These are phyloP conservation scores for Auriculariales sp. DNA, from an alignment of 768 basidiomycete genomes.

Conservation along the genomic window DNA sequence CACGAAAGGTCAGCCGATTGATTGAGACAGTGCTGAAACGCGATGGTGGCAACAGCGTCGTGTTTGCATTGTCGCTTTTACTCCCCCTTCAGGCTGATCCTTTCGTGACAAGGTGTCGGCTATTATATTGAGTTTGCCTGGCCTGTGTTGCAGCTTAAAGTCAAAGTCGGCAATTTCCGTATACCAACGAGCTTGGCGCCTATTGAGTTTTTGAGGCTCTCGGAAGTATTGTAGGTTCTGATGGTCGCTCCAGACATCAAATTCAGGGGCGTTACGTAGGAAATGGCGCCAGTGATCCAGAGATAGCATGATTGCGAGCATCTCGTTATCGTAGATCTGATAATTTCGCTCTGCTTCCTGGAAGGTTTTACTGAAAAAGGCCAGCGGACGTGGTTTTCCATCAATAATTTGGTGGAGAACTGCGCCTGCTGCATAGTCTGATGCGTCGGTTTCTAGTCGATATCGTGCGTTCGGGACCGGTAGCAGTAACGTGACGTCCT, in stretches of 20 bases:
- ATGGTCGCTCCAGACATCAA: constrained; percentile 7
- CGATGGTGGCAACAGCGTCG: neutral
- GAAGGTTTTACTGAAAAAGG: neutral
- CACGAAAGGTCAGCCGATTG: no score
- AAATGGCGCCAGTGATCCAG: neutral
- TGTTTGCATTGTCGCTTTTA: constrained; percentile 1
- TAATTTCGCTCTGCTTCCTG: constrained; percentile 2
- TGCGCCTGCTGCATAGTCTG: constrained; percentile 10
- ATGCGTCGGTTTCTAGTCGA: constrained; percentile 3
- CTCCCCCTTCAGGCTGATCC: neutral
- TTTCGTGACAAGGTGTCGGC: constrained; percentile 2
- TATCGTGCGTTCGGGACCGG: neutral
- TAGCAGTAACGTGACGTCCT: neutral
- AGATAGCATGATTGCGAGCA: neutral
- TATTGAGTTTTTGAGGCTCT: constrained; percentile 8
- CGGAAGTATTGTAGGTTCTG: constrained; percentile 10
- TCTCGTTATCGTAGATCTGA: neutral
- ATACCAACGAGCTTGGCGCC: constrained; percentile 16
- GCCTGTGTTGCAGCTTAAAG: constrained; percentile 7
- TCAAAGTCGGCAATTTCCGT: constrained; percentile 6
- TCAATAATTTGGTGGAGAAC: constrained; percentile 7
- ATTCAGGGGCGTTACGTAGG: neutral
- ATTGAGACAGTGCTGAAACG: no score
- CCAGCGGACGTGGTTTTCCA: neutral
- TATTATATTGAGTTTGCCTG: constrained; percentile 4